These are phyloP conservation scores for Botryosphaeria dothidea DNA, from an alignment of 2,329 filamentous ascomycete species.

Conservation along the genomic window DNA sequence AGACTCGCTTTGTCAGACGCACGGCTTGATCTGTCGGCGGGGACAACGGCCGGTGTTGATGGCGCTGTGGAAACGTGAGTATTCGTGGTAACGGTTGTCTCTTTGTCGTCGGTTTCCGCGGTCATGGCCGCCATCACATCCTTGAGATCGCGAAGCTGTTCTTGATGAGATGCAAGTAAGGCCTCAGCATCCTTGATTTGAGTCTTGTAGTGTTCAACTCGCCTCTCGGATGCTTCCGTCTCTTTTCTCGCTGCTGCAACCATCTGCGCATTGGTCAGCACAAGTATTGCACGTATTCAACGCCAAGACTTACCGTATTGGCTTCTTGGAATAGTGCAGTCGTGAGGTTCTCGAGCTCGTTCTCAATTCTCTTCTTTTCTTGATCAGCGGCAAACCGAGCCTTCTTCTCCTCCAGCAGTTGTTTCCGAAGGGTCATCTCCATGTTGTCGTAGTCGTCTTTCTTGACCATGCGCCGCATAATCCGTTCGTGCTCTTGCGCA, in stretches of 20 bases:
- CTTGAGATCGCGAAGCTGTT: constrained; percentile 90
- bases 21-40: constrained; percentile 58
- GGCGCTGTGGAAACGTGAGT: constrained; percentile 69
- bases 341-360: constrained; percentile 87
- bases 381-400: constrained; percentile 46
- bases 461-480: constrained; percentile 70
- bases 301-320: constrained; percentile 64
- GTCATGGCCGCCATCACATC: constrained; percentile 86
- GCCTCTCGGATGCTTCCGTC: constrained; percentile 76
- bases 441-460: constrained; percentile 68
- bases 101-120: constrained; percentile 70
- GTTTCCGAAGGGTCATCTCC: constrained; percentile 41
- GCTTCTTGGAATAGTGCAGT: constrained; percentile 96
- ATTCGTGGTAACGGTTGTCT: constrained; percentile 53
- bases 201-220: constrained; percentile 82
- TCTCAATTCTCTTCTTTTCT: constrained; percentile 86
- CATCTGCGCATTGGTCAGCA: constrained; percentile 60
- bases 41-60: constrained; percentile 71
- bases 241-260: constrained; percentile 86
- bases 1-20: constrained; percentile 61
- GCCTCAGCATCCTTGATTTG: constrained; percentile 86
- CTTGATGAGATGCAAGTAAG: constrained; percentile 84
- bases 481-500: constrained; percentile 53
- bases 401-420: constrained; percentile 45
- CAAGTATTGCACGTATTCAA: background rate